Evolutionary conservation across 768 basidiomycete species (phyloP), one percentile per base, ranked within the genome.

Genomic region (Agrocybe pediades): DNA sequence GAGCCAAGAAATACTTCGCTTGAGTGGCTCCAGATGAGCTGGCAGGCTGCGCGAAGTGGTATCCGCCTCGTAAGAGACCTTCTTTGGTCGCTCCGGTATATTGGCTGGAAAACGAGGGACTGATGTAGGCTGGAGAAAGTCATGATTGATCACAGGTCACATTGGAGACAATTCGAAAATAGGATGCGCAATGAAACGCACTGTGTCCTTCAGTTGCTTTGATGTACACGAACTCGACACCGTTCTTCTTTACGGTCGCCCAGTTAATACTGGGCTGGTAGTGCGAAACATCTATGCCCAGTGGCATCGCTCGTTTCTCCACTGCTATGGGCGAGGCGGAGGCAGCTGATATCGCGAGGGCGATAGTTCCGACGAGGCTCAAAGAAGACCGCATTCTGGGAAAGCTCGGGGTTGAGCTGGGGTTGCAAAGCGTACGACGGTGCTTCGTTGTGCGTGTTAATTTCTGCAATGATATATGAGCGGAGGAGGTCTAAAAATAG

Each of bases 1-100:
- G 63, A 2, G 75, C 74, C 7, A 85, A 65, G 70, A 87, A 87
- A 64, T 70, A 86, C 6, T 70, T 71, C 6, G 84, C 86, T 62
- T 88, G 86, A 8, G 73, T 64, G 0, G 83, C 83, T 25, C 86
- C 86, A 24, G 75, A 74, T 17, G 79, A 79, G 13, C 45, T 40
- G 56, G 79, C 76, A 1, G 84, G 85, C 52, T 71, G 83, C 1
- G 84, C 84, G 56, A 83, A 86, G 62, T 85, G 84, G 63, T 85
- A 86, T 16, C 66, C 67, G 2, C 87, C 87, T 17, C 84, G 79
- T 43, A 85, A 85, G 47, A 86, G 66, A 13, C 77, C 77, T 3
- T 74, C 77, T 29, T 78, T 72, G 1, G 82, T 83, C 2, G 85
- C 83, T 6, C 84, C 82, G 1, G 52, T 75, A 59, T 84, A 87